Evolutionary conservation across 441 rosid genomes (phyloP), one percentile per base, ranked within the genome.

Genomic region (Mallotus japonicus): DNA sequence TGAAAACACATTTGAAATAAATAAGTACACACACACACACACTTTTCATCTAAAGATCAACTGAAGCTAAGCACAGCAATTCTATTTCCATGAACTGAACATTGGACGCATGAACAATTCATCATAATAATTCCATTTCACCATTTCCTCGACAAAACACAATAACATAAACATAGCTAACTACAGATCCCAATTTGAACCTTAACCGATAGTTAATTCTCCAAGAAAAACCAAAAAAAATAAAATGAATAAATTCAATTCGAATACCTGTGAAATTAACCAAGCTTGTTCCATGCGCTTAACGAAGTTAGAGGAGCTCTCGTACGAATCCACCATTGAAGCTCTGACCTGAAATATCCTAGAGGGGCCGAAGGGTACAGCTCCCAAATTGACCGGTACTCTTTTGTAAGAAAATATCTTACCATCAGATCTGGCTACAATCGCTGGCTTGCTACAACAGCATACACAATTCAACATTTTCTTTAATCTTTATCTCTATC

Each of bases 231-330:
- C 0, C 17, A 51, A 16, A 68, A n/a, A 19, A 4, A 16, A 53
- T 8, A 20, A 3, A 67, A 17, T 34, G 8, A 4, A 1, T 6
- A 46, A 51, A 15, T 4, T 8, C 7, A 54, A 22, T 22, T 7
- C 14, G 22, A 49, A 20, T 50, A 92, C 96, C 97, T 94, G 93
- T 65, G 99, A 90, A 79, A 94, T 88, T 71, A 83, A 50, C 97
- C 95, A 92, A 22, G 95, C 92, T 73, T 83, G 93, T 72, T 94
- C 99, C 85, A 87, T 86, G 46, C 95, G 93, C 83, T 86, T 89
- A 22, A 61, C 78, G 84, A 92, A 92, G 80, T 87, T 80, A 8
- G 93, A 87, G 50, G 97, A 92, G 75, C 87, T 90, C 70, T 83
- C 93, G 22, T 72, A 82, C 3, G 97, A 88, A 81, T 93, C 93